Evolutionary conservation across 805 yeast species (phyloP).

Genomic region (Yarrowia osloensis): DNA sequence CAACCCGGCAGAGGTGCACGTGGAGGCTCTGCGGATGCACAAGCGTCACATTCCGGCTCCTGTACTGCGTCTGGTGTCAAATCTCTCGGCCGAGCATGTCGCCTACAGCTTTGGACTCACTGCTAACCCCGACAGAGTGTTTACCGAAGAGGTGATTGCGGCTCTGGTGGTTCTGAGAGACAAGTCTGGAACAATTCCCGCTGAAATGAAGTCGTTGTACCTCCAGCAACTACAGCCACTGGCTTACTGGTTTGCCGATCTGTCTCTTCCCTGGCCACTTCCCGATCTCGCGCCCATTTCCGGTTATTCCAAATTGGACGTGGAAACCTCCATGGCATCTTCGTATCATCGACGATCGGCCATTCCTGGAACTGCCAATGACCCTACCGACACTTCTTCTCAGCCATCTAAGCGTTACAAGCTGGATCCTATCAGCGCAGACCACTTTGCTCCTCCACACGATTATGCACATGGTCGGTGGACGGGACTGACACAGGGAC

Average conservation of each 20-base stretch:
- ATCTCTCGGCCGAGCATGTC: constrained; percentile 83
- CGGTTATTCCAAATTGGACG: constrained; percentile 67
- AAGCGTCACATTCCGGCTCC: constrained; percentile 52
- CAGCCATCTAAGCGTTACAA: constrained; percentile 55
- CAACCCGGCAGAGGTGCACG: constrained; percentile 46
- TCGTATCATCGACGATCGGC: constrained; percentile 23
- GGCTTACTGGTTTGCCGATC: constrained; percentile 58
- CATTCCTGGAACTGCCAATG: constrained; percentile 29
- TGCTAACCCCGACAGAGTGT: constrained; percentile 44
- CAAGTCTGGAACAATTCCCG: constrained; percentile 77
- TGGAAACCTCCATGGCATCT: constrained; percentile 58
- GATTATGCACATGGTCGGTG: constrained; percentile 38
- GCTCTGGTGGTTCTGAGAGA: constrained; percentile 82
- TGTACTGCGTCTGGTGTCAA: constrained; percentile 68
- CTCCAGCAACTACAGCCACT: constrained; percentile 64
- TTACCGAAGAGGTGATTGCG: constrained; percentile 70
- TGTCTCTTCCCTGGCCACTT: constrained; percentile 64
- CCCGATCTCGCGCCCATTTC: constrained; percentile 71
- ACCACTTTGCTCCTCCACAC: constrained; percentile 36
- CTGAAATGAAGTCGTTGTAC: constrained; percentile 75
- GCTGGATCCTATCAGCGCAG: constrained; percentile 61
- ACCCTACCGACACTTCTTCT: constrained; percentile 46
- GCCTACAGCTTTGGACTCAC: constrained; percentile 50
- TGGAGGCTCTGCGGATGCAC: constrained; percentile 41
- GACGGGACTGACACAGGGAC: constrained; percentile 25